Base-by-base conservation (phyloP, 176 grass and related monocot species). In the Eragrostis nindensis region DNA sequence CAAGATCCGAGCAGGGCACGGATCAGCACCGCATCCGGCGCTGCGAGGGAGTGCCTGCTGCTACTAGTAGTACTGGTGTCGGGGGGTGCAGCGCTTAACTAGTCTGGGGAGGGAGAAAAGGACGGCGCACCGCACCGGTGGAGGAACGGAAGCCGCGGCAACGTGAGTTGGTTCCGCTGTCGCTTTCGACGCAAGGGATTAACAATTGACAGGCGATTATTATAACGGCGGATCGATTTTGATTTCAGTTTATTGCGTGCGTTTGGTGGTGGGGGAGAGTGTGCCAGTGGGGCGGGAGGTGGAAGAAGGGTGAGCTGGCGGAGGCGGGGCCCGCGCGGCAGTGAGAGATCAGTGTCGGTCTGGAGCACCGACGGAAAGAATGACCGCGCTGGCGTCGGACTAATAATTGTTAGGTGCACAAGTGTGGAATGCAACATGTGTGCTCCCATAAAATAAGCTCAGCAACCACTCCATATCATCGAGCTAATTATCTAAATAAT, bases 1-100 rank as follows among this genome's bases (percentile, higher is more conserved):
- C 32, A n/a, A 86, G 80, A 78, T 88, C 68, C 74, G 68, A 73
- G 80, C 68, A 62, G 59, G 44, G 80, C 80, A 22, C 80, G 86
- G 73, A 66, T 74, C 86, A 87, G 54, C 85, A 87, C 78, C 64
- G 72, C 85, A 87, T 87, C 71, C 73, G 64, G 36, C 78, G 64
- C 71, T 82, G 85, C 78, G 41, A 87, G 71, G 52, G 77, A 22
- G 72, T 5, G 72, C 72, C 29, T 42, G 54, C 81, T 62, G 29
- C 41, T 86, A 78, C 1, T 76, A 63, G n/a, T 71, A 29, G 87
- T 42, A 18, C 59, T 60, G 25, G 68, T 49, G 55, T 52, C 25
- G 14, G 47, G 7, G 8, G 56, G 22, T 61, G 24, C 17, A 12
- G 71, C 9, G 83, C 83, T 85, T 64, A 79, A 72, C 76, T 86